phyloP scores from a whole-genome alignment of 768 basidiomycete species.

The Cystoderma amianthinum region DNA sequence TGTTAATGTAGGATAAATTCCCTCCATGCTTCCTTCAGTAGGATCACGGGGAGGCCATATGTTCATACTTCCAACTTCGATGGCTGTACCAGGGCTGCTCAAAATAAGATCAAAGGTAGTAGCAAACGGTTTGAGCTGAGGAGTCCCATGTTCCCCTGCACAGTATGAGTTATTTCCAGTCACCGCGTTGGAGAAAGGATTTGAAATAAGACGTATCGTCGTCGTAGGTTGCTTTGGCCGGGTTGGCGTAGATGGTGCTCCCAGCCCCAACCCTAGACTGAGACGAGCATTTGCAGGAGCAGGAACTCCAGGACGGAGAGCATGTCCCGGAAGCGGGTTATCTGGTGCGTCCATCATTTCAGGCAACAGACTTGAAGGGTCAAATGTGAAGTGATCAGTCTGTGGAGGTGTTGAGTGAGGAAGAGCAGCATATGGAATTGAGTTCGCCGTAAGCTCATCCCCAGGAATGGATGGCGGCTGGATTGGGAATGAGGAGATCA shows the following conservation, averaged over 20 bases:
- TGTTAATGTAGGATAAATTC: slow-evolving; percentile 33
- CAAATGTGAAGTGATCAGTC: slow-evolving; percentile 43
- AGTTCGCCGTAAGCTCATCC: slow-evolving; percentile 31
- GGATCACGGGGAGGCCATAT: slow-evolving; percentile 24
- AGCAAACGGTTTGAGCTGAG: slow-evolving; percentile 57
- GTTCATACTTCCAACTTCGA: slow-evolving; percentile 14
- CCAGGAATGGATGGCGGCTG: not conserved
- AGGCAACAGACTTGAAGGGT: slow-evolving; percentile 20
- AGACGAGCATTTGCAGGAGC: slow-evolving; percentile 55
- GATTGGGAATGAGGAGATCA: not conserved
- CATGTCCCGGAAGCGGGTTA: slow-evolving; percentile 54
- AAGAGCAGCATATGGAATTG: slow-evolving; percentile 37
- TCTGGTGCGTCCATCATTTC: slow-evolving; percentile 20
- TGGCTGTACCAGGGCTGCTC: slow-evolving; percentile 36
- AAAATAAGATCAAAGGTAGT: slow-evolving; percentile 65
- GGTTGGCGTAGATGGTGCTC: slow-evolving; percentile 32
- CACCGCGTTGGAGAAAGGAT: slow-evolving; percentile 13
- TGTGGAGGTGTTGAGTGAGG: slow-evolving; percentile 28
- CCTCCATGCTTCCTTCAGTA: slow-evolving; percentile 13
- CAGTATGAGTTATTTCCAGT: slow-evolving; percentile 10
- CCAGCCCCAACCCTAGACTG: slow-evolving; percentile 41
- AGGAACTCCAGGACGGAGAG: slow-evolving; percentile 50
- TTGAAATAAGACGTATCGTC: slow-evolving; percentile 44
- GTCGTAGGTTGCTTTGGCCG: slow-evolving; percentile 36
- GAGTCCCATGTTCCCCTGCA: slow-evolving; percentile 32